Evolutionary conservation across 805 yeast genomes (phyloP), one percentile per base, ranked within the genome.

Genomic region (Metschnikowia borealis): DNA sequence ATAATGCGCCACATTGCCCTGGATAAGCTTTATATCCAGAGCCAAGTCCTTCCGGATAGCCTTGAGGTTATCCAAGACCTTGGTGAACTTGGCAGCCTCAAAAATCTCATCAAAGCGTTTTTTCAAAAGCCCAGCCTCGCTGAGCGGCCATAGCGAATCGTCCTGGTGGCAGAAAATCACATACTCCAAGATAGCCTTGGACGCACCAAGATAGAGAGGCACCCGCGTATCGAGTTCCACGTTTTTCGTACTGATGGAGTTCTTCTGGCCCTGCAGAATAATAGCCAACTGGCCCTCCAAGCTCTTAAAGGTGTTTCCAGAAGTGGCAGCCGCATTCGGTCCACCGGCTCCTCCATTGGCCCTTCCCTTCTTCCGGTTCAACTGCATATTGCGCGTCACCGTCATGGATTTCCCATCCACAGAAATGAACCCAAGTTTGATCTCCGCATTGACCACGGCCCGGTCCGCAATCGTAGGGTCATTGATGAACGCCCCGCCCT

Each of bases 151-250:
- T 29, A 89, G 68, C 59, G 92, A 84, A 53, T 94, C 99, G 62
- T 94, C 99, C 65, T 94, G 99, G 62, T 94, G 99, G 62, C 99
- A 92, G 68, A 94, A 94, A 1, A 92, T 84, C 38, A 94, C 99
- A 64, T 89, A 89, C 57, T 92, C 96, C 46, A 94, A 69, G 48
- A 94, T 82, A 0, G 98, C 87, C 51, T 82, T 81, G 0, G 96
- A 87, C 0, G 91, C 96, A 5, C 99, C 99, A 49, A 94, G 73
- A 54, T 83, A 84, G 21, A 78, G 74, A 1, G 98, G 97, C 36
- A 94, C 84, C 49, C 85, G 85, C 5, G 77, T 68, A 61, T 94
- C 97, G 45, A 94, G 74, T 54, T 92, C 98, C 0, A 88, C 83
- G 53, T 89, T 84, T 57, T 91, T 84, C 2, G 96, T 84, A 51